Percentiles rank a stretch among this genome's conserved stretches.
These are phyloP conservation scores for Colletotrichum sp. DNA, from an alignment of 2,329 filamentous ascomycete genomes.

Conservation along the genomic window DNA sequence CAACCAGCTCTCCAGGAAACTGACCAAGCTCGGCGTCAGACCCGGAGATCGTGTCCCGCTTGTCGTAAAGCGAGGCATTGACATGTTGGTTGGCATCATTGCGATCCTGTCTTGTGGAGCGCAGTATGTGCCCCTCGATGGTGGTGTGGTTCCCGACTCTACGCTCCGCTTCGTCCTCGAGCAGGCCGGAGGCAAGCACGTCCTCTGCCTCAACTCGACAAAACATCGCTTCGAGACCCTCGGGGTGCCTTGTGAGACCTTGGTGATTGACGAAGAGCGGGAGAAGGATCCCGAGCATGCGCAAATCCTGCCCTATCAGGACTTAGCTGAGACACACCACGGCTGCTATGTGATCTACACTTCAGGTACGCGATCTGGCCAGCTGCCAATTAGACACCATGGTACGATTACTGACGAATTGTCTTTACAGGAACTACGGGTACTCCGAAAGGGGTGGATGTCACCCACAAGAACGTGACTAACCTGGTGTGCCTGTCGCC, in stretches of 20 bases:
- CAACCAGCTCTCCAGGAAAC: slow-evolving; percentile 45
- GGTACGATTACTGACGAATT: neutral
- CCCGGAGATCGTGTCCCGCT: slow-evolving; percentile 55
- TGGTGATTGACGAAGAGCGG: slow-evolving; percentile 8
- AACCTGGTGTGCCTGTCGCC: neutral
- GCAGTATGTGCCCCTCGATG: slow-evolving; percentile 66
- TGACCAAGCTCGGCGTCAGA: slow-evolving; percentile 42
- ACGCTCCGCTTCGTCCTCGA: slow-evolving; percentile 53
- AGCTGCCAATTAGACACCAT: neutral
- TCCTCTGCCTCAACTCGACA: slow-evolving; percentile 48
- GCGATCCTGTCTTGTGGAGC: slow-evolving; percentile 62
- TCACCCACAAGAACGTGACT: slow-evolving; percentile 45
- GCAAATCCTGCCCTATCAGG: slow-evolving; percentile 8
- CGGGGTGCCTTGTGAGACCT: neutral
- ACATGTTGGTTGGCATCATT: slow-evolving; percentile 62
- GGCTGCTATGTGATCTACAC: slow-evolving; percentile 60
- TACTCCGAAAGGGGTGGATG: slow-evolving; percentile 63
- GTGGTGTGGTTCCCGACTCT: slow-evolving; percentile 55
- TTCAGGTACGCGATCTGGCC: slow-evolving; percentile 39
- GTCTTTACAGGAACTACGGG: slow-evolving; percentile 49
- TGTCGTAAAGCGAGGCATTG: slow-evolving; percentile 57
- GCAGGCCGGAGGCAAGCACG: slow-evolving; percentile 47
- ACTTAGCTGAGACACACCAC: slow-evolving; percentile 36
- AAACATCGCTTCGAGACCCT: slow-evolving; percentile 2
- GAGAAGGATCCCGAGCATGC: neutral